Base-by-base conservation (phyloP, 2,329 filamentous ascomycete genomes). In the Thermoascus crustaceus region DNA sequence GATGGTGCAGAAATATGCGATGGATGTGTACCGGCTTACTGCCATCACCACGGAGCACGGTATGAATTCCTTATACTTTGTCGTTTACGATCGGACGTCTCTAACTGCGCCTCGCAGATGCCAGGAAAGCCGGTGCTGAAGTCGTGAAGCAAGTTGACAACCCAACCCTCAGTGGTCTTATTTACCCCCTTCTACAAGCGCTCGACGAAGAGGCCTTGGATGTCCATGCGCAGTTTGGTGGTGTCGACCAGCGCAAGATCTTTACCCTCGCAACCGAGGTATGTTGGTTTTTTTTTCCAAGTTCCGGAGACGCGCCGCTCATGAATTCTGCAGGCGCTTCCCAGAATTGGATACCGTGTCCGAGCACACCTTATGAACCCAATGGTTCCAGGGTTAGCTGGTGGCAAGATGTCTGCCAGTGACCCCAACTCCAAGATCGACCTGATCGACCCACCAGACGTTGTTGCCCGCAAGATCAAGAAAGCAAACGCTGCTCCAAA, bases 61-160 rank as follows among this genome's bases (percentile, higher is more conserved):
- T n/a, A n/a, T n/a, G n/a, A n/a, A n/a, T n/a, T n/a, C n/a, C n/a
- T n/a, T n/a, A n/a, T n/a, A n/a, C n/a, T n/a, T n/a, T n/a, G n/a
- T n/a, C n/a, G n/a, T n/a, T n/a, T n/a, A n/a, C n/a, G n/a, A n/a
- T n/a, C n/a, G n/a, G n/a, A n/a, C n/a, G n/a, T n/a, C n/a, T n/a
- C n/a, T n/a, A n/a, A n/a, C n/a, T n/a, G n/a, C n/a, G n/a, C n/a
- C n/a, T n/a, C n/a, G n/a, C n/a, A n/a, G n/a, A 91, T 53, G 85
- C 87, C 10, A 85, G 87, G 63, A 91, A 86, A 63, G 88, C 89
- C 0, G 89, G 89, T 24, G 84, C 86, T 2, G 91, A 96, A 63
- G 78, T 96, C 5, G 89, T 98, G 46, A 96, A 96, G 72, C 87
- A 96, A 67, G 78, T 82, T 3, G 75, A 76, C 38, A 87, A 89